phyloP scores from a whole-genome alignment of 1,284 basidiomycete species.

The Takashimella koratensis region DNA sequence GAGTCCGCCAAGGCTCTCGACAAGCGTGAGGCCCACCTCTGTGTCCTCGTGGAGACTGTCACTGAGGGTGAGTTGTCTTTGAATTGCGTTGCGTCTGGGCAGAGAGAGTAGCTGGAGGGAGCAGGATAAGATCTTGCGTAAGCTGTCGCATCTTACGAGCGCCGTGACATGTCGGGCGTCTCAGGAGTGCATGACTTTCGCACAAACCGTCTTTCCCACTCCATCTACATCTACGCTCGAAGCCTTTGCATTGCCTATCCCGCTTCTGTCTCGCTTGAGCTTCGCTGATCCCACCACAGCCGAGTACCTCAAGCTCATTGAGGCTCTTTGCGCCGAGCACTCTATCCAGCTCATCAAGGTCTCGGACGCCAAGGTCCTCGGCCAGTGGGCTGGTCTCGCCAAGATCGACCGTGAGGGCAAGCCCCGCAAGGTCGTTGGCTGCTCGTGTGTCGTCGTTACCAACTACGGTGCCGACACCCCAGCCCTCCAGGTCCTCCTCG shows the following conservation, averaged over 20 bases:
- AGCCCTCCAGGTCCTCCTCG: slow-evolving; percentile 93
- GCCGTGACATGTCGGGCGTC: too few relatives aligned
- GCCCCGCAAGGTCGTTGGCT: slow-evolving; percentile 93
- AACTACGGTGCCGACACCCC: slow-evolving; percentile 95
- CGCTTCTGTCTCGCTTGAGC: too few relatives aligned
- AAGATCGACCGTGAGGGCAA: slow-evolving; percentile 99
- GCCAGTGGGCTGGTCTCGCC: slow-evolving; percentile 97
- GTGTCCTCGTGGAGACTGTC: slow-evolving; percentile 98
- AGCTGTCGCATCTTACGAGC: too few relatives aligned
- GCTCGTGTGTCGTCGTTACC: slow-evolving; percentile 97
- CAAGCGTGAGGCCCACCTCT: slow-evolving; percentile 97
- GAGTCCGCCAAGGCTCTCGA: slow-evolving; percentile 98
- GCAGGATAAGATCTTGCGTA: too few relatives aligned
- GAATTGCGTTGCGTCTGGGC: too few relatives aligned
- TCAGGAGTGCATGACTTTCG: too few relatives aligned
- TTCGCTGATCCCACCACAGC: too few relatives aligned
- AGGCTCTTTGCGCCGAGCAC: slow-evolving; percentile 98
- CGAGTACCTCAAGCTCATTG: slow-evolving; percentile 99
- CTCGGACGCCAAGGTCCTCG: slow-evolving; percentile 91
- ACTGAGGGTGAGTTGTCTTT: slow-evolving; percentile 62
- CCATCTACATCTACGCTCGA: too few relatives aligned
- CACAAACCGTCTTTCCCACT: too few relatives aligned
- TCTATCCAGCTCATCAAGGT: slow-evolving; percentile 99
- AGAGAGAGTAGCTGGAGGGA: too few relatives aligned
- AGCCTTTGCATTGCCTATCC: too few relatives aligned